phyloP scores from a whole-genome alignment of 1,284 basidiomycete genomes.

The Boletus sp. region DNA sequence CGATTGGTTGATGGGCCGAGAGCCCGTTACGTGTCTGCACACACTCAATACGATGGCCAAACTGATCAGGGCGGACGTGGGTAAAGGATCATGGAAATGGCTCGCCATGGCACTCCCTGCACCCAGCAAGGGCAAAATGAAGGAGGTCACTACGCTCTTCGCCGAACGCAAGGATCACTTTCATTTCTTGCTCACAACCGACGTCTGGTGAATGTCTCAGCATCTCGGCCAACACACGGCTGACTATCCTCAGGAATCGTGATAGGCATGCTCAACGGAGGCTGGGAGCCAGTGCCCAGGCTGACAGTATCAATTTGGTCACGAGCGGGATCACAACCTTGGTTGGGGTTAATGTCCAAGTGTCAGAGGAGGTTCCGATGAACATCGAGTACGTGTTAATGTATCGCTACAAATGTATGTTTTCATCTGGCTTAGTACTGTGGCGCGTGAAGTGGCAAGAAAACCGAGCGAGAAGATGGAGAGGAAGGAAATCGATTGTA shows the following conservation, averaged over 20 bases:
- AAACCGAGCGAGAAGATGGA: not conserved
- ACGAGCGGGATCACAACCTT: not conserved
- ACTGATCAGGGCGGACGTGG: not conserved
- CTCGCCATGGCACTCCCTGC: not conserved
- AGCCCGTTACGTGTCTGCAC: not conserved
- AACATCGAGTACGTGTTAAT: not conserved
- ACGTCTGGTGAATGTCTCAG: not conserved
- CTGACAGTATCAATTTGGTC: not conserved
- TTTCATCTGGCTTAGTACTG: not conserved
- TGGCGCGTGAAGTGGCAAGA: not conserved
- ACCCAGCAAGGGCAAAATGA: not conserved
- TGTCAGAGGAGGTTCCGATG: not conserved
- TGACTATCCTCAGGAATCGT: not conserved
- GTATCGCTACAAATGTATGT: not conserved
- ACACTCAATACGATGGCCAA: not conserved
- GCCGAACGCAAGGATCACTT: not conserved
- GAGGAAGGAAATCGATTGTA: not conserved
- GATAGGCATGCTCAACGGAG: not conserved
- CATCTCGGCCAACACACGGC: too few relatives aligned
- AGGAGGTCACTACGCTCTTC: not conserved
- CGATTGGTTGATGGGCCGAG: not conserved
- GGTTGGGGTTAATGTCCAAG: not conserved
- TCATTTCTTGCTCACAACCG: not conserved
- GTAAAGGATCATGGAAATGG: not conserved
- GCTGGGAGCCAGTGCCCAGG: not conserved